A percentile compares a stretch with the other conserved stretches of the same genome.
Evolutionary conservation across 139 green algal species (phyloP).

Genomic region (Medakamo hakoo): DNA sequence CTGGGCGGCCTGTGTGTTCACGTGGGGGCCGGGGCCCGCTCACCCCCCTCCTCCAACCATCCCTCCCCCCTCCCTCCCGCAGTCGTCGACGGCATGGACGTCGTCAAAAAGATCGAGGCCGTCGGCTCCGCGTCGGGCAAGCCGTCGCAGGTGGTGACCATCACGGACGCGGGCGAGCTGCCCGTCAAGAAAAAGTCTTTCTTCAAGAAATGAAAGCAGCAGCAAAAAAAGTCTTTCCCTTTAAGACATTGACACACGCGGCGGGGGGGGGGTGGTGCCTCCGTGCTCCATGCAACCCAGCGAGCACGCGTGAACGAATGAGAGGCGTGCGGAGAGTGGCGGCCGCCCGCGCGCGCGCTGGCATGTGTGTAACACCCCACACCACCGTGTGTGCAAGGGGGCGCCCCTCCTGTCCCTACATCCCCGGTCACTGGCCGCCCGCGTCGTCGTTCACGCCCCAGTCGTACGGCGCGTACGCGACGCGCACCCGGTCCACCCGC

Average conservation of each 20-base stretch:
- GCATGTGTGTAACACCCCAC: too few species aligned
- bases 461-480: conserved; percentile 18
- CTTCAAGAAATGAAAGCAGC: conserved; percentile 7
- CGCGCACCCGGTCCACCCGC: conserved; percentile 6
- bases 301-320: too few species aligned
- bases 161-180: conserved; percentile 61
- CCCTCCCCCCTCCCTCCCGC: not conserved
- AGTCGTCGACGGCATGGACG: conserved; percentile 87
- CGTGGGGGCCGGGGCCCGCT: not conserved
- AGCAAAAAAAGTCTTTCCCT: not conserved
- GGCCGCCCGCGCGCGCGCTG: too few species aligned
- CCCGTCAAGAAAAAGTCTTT: conserved; percentile 1
- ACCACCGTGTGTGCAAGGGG: too few species aligned
- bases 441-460: conserved; percentile 11
- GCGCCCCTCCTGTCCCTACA: not conserved
- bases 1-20: not conserved
- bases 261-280: too few species aligned
- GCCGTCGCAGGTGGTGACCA: conserved; percentile 51
- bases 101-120: conserved; percentile 81
- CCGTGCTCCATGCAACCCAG: too few species aligned
- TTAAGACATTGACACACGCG: too few species aligned
- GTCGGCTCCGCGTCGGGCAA: conserved; percentile 52
- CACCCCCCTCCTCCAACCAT: not conserved
- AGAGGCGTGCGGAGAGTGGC: too few species aligned
- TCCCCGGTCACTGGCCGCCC: conserved; percentile 1